Conservation (phyloP, 2,329 filamentous ascomycete species). For the Calonectria honghensis region DNA sequence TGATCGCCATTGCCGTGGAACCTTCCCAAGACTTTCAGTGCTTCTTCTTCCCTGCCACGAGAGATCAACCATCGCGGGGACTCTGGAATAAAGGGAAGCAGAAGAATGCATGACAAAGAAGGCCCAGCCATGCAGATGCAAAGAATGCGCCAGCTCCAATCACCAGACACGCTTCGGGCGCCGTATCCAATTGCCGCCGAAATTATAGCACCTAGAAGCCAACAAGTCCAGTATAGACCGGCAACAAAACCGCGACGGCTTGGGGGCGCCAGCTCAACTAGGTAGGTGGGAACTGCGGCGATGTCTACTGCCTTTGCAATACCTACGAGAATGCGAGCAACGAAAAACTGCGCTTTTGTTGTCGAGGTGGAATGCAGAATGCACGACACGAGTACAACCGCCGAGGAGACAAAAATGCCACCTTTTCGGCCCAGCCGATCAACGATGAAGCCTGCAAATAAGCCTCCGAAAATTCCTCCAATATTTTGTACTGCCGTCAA, state of each 20-base stretch:
- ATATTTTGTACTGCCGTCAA: constrained; percentile 41
- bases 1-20: constrained; percentile 64
- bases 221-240: constrained; percentile 40
- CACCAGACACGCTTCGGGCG: constrained; percentile 35
- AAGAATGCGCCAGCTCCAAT: constrained; percentile 40
- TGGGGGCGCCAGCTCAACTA: constrained; percentile 40
- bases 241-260: constrained; percentile 40
- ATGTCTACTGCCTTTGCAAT: constrained; percentile 41
- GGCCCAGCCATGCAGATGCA: constrained; percentile 42
- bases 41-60: neutral
- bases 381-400: constrained; percentile 36
- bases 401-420: constrained; percentile 36
- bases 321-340: constrained; percentile 39
- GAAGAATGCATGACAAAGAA: constrained; percentile 22
- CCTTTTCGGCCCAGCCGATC: constrained; percentile 35
- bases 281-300: constrained; percentile 39
- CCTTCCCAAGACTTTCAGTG: constrained; percentile 44
- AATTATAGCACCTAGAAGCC: constrained; percentile 39
- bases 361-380: constrained; percentile 38
- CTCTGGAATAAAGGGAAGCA: constrained; percentile 8
- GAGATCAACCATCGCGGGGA: constrained; percentile 18
- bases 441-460: constrained; percentile 38
- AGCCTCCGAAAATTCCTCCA: constrained; percentile 31
- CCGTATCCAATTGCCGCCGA: constrained; percentile 38
- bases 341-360: constrained; percentile 35